Base-by-base conservation (phyloP, 148 eudicot species). In the Silene uniflora region DNA sequence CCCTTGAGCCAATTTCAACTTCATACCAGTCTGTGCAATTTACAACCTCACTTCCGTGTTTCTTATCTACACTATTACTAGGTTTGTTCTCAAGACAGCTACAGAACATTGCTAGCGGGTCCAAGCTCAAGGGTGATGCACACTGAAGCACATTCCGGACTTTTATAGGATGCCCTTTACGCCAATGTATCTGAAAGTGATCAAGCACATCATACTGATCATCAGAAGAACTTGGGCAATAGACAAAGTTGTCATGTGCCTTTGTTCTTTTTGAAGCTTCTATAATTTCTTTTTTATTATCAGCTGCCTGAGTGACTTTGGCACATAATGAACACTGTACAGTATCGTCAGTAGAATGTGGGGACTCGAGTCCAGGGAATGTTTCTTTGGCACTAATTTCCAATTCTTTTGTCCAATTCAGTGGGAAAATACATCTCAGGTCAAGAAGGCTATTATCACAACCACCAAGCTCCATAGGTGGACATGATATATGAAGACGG, bases 141-240 rank as follows among this genome's bases (percentile, higher is more conserved):
- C 81, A 71, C 32, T 81, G 73, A 62, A 87, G 78, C 76, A 89
- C 86, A 78, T 82, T 79, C 66, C 87, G 91, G 77, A 95, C 82
- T 76, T 88, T 86, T 73, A 95, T 89, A 32, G 99, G 99, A 65
- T 95, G 97, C 77, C 92, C 93, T 69, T 79, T 87, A 63, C 80
- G 81, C 99, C 97, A 95, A 78, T 92, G 99, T 69, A 78, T 85
- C 86, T 87, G 97, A 79, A 95, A 95, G 80, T 92, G 97, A 64
- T 73, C 81, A 74, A 92, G 82, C 58, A 76, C 78, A 69, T 78
- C 80, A 49, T 81, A 83, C 69, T 73, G 81, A 75, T 88, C 86
- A 80, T 86, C 90, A 61, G 83, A 73, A 25, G 73, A 70, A 75
- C 83, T 77, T 2, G 94, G 95, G 80, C 85, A 79, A 62, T 84